Percentiles rank a stretch among this genome's conserved stretches.
These are phyloP conservation scores for Amanita brunnescens DNA, from an alignment of 768 basidiomycete species.

Conservation along the genomic window DNA sequence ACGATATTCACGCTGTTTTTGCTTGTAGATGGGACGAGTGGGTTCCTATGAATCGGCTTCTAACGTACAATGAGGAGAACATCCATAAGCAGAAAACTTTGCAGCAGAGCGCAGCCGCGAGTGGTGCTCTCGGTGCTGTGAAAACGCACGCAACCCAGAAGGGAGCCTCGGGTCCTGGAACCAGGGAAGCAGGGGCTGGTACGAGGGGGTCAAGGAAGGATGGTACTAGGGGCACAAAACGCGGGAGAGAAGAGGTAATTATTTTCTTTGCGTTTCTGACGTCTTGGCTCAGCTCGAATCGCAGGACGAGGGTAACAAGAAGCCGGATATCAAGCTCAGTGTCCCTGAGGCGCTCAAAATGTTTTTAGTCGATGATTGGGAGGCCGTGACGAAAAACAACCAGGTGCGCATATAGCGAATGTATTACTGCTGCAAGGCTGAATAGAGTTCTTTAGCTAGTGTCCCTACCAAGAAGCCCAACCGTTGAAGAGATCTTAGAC, in stretches of 20 bases:
- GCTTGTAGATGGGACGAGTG: conserved; percentile 88
- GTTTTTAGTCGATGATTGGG: conserved; percentile 95
- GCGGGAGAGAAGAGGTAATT: conserved; percentile 66
- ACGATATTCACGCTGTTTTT: background rate
- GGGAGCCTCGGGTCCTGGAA: conserved; percentile 10
- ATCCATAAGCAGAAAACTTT: conserved; percentile 71
- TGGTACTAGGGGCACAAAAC: conserved; percentile 56
- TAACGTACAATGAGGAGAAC: conserved; percentile 81
- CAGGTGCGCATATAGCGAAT: conserved; percentile 42
- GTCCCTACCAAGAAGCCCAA: conserved; percentile 70
- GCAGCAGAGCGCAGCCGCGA: conserved; percentile 22
- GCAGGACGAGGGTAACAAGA: conserved; percentile 68
- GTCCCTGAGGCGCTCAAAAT: conserved; percentile 89
- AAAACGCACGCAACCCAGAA: conserved; percentile 12
- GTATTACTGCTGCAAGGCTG: background rate
- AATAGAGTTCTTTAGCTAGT: conserved; percentile 50
- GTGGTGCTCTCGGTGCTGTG: conserved; percentile 5
- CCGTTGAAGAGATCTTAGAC: conserved; percentile 65
- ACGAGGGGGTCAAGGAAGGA: conserved; percentile 44
- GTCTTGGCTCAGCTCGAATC: background rate
- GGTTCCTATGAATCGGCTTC: conserved; percentile 73
- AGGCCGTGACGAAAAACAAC: conserved; percentile 89
- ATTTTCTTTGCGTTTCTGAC: conserved; percentile 3
- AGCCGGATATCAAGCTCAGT: conserved; percentile 83
- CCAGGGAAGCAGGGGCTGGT: conserved; percentile 21